These are phyloP conservation scores for Lobulomyces angularis DNA, from an alignment of 192 early-diverging fungal species.

Conservation along the genomic window DNA sequence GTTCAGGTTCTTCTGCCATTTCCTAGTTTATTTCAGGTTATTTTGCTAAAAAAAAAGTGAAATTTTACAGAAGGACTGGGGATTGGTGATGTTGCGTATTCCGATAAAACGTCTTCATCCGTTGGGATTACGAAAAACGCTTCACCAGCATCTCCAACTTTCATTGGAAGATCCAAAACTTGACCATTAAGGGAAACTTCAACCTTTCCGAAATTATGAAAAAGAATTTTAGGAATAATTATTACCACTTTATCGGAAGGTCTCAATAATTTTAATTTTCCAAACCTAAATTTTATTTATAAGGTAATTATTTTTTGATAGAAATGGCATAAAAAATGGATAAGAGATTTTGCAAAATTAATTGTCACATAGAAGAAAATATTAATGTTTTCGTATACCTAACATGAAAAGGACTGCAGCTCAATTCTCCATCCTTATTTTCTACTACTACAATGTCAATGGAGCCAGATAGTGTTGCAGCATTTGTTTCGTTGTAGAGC, in stretches of 20 bases:
- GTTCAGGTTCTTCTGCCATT: constrained; percentile 11
- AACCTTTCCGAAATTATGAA: too few species aligned
- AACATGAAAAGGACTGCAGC: constrained; percentile 95
- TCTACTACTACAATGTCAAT: constrained; percentile 97
- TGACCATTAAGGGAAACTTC: constrained; percentile 75
- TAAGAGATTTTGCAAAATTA: too few species aligned
- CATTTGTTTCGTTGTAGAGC: constrained; percentile 95
- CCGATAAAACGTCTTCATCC: constrained; percentile 64
- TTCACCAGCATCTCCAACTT: constrained; percentile 93
- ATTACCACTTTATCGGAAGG: too few species aligned
- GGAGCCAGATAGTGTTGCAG: constrained; percentile 90
- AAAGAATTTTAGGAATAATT: neutral
- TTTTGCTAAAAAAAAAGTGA: too few species aligned
- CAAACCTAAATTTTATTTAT: neutral
- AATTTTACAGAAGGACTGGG: too few species aligned
- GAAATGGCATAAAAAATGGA: too few species aligned
- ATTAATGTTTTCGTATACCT: constrained; percentile 97
- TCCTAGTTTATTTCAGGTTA: constrained; percentile 15
- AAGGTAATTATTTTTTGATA: neutral
- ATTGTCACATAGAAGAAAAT: too few species aligned
- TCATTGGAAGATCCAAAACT: constrained; percentile 74
- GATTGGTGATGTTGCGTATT: constrained; percentile 90
- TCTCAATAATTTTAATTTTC: constrained; percentile 1
- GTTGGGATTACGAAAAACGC: constrained; percentile 96
- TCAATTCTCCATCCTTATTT: constrained; percentile 63